Evolutionary conservation across 2,329 filamentous ascomycete genomes (phyloP).

Genomic region (Ceratocystis ficicola): DNA sequence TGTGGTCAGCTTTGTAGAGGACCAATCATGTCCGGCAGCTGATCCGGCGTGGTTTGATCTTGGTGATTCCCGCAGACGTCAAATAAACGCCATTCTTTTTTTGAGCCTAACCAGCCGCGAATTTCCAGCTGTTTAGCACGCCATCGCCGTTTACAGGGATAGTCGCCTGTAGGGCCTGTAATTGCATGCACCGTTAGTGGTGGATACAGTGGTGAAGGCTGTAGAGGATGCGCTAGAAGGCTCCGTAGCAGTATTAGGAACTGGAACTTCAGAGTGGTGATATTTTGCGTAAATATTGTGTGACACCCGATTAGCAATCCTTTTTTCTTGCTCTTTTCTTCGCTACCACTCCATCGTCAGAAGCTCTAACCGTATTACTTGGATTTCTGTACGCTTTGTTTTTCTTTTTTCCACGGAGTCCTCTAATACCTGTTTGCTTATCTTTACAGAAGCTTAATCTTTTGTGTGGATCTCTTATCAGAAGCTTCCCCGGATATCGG

Average conservation of each 20-base stretch:
- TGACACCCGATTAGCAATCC: background rate
- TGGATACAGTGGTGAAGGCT: background rate
- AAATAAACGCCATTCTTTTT: background rate
- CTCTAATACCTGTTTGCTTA: background rate
- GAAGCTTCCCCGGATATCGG: constrained; percentile 11
- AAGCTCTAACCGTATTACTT: too few relatives aligned
- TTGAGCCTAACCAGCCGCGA: background rate
- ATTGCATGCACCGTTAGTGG: too few relatives aligned
- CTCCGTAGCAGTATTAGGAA: background rate
- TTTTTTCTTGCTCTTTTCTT: background rate
- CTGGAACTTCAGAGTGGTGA: background rate
- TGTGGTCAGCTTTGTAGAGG: too few relatives aligned
- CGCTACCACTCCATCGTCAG: too few relatives aligned
- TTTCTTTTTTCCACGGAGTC: background rate
- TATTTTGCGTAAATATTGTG: background rate
- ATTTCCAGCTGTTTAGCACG: background rate
- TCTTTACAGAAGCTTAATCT: background rate
- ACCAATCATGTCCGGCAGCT: too few relatives aligned
- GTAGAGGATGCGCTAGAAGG: background rate
- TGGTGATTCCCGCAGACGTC: too few relatives aligned
- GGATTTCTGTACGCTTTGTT: background rate
- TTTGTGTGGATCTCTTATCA: background rate
- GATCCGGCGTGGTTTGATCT: too few relatives aligned
- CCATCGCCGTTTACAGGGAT: constrained; percentile 2
- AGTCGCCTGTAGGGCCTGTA: background rate